Evolutionary conservation across 306 rosid genomes (phyloP), one percentile per base, ranked within the genome.

Genomic region (Mimosa pudica): DNA sequence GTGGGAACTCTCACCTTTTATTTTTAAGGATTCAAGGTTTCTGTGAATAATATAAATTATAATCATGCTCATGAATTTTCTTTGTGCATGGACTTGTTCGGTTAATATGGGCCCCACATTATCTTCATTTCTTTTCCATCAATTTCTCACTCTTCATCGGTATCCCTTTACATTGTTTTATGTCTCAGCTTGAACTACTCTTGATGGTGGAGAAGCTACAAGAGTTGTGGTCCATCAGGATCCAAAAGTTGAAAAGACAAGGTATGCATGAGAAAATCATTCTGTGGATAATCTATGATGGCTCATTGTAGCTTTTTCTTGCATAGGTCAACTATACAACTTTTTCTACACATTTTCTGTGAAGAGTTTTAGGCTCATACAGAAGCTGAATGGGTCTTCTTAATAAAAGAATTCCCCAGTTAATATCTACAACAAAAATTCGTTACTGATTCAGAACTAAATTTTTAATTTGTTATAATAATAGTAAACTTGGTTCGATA

Each of bases 231-330:
- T 88, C 95, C 65, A 85, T 91, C 73, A 91, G 96, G 85, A 91
- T 92, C 79, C 91, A 91, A 42, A 95, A 90, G 70, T 81, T 95
- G 95, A 92, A 92, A 86, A 95, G 90, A 78, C 98, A 95, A 82
- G 98, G 97, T 84, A 86, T 77, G 5, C 8, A 71, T 61, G 16
- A 80, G 71, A 79, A 71, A 79, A 58, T 41, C 41, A 6, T 30
- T 62, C 66, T 67, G 46, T 66, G 48, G 55, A 54, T 79, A 13
- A 58, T 52, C 71, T 61, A 36, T 71, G 68, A 67, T 36, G 74
- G 66, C 44, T 48, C 72, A 18, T 46, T 35, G 10, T 71, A 30
- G 35, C 30, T 18, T 57, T 58, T 64, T 74, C 33, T 36, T 10
- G 62, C 20, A 17, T 67, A 30, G 54, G 45, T 77, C 61, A 33